Evolutionary conservation across 129 eudicot species (phyloP), one percentile per base, ranked within the genome.

Genomic region (Saposhnikovia divaricata): DNA sequence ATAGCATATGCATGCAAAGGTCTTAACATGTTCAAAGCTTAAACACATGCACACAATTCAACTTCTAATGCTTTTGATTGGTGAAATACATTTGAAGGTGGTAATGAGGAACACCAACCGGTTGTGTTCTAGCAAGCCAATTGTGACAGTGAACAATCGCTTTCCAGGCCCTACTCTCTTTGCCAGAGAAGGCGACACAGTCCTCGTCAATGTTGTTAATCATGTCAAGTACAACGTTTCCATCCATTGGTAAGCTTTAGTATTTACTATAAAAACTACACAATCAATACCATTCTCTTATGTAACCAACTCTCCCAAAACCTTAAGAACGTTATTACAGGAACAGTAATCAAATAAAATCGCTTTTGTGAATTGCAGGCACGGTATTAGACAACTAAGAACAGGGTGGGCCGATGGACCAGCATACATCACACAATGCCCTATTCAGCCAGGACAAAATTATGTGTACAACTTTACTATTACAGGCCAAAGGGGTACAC

Each of bases 351-450:
- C 3, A 28, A 1, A 19, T 0, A 7, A 8, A 28, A 8, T 12
- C 19, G 12, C 3, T 75, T 27, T 63, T 46, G 4, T 31, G 42
- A 4, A 51, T 75, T 50, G 42, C 44, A 92, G 97, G 97, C 97
- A 92, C 65, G 97, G 97, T 16, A 83, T 93, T 42, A 87, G 98
- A 78, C 98, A 93, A 74, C 82, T 93, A 16, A 84, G 91, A 84
- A 90, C 98, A 23, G 98, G 98, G 15, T 93, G 98, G 98, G 87
- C 98, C 7, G 98, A 93, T 21, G 98, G 96, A 68, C 96, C 98
- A 0, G 96, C 98, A 40, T 93, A 90, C 37, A 93, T 93, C 74
- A 89, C 98, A 42, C 98, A 93, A 46, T 93, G 98, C 77, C 98
- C 98, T 23, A 93, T 93, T 79, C 93, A 80, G 50, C 85, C 96